These are phyloP conservation scores for Chaetomium sp. DNA, from an alignment of 2,329 filamentous ascomycete species.

Conservation along the genomic window DNA sequence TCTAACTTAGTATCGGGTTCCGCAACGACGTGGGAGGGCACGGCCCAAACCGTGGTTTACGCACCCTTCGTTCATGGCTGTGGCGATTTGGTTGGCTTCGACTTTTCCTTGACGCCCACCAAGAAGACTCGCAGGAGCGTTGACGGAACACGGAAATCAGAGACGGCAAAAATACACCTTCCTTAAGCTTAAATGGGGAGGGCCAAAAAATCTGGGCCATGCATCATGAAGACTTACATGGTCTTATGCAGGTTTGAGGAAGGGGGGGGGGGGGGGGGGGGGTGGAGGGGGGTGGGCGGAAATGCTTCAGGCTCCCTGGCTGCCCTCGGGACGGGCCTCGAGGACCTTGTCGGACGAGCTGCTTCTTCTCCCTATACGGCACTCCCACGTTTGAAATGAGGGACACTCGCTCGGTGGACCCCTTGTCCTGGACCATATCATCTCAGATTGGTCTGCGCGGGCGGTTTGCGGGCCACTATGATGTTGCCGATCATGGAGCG, in stretches of 20 bases:
- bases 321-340: slow-evolving; percentile 16
- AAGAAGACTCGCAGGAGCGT: slow-evolving; percentile 1
- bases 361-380: slow-evolving; percentile 21
- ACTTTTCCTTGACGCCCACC: slow-evolving; percentile 2
- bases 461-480: slow-evolving; percentile 30
- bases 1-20: slow-evolving; percentile 15
- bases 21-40: background rate
- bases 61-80: slow-evolving; percentile 25
- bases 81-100: background rate
- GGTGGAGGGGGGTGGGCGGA: slow-evolving; percentile 16
- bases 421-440: slow-evolving; percentile 24
- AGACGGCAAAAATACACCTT: slow-evolving; percentile 3
- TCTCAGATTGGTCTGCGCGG: slow-evolving; percentile 26
- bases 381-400: slow-evolving; percentile 27
- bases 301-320: slow-evolving; percentile 21
- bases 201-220: slow-evolving; percentile 8
- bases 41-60: slow-evolving; percentile 8
- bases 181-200: slow-evolving; percentile 5
- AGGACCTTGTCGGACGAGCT: slow-evolving; percentile 19
- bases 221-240: slow-evolving; percentile 22
- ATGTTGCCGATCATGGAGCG: slow-evolving; percentile 29
- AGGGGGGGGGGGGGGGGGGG: slow-evolving; percentile 13
- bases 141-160: slow-evolving; percentile 1
- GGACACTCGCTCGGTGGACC: slow-evolving; percentile 28
- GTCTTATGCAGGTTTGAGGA: slow-evolving; percentile 18